Evolutionary conservation across 345 rosid species (phyloP).

Genomic region (Hevea brasiliensis): DNA sequence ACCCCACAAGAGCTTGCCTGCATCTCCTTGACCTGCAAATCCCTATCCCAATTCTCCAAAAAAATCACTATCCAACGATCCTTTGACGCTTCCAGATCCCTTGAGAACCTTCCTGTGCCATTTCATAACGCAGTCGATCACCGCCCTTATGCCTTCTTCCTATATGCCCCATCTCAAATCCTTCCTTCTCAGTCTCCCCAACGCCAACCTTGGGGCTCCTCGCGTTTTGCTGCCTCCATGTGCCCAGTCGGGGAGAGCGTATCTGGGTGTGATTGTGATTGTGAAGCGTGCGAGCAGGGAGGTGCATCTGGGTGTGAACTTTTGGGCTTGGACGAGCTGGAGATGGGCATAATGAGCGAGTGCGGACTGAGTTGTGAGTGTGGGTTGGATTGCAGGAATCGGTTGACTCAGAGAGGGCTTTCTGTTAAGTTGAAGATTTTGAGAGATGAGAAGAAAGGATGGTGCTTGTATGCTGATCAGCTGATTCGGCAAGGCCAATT

Average conservation of each 20-base stretch:
- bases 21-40: slow-evolving; percentile 54
- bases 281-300: slow-evolving; percentile 47
- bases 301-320: slow-evolving; percentile 36
- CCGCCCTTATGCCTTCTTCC: slow-evolving; percentile 47
- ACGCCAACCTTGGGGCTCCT: slow-evolving; percentile 64
- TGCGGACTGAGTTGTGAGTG: slow-evolving; percentile 71
- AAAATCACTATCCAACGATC: slow-evolving; percentile 50
- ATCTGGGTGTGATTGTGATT: slow-evolving; percentile 35
- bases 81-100: slow-evolving; percentile 61
- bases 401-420: slow-evolving; percentile 63
- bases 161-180: slow-evolving; percentile 60
- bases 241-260: slow-evolving; percentile 11
- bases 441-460: slow-evolving; percentile 64
- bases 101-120: slow-evolving; percentile 55
- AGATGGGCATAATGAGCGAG: slow-evolving; percentile 45
- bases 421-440: slow-evolving; percentile 59
- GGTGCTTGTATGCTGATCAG: slow-evolving; percentile 78
- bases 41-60: slow-evolving; percentile 40
- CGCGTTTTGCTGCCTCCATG: background rate
- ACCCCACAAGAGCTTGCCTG: slow-evolving; percentile 56
- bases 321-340: slow-evolving; percentile 31
- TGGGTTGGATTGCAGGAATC: slow-evolving; percentile 57
- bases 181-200: slow-evolving; percentile 34
- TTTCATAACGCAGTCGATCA: slow-evolving; percentile 39
- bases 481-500: slow-evolving; percentile 57